These are phyloP conservation scores for Tulasnella sp. DNA, from an alignment of 768 basidiomycete species.

Conservation along the genomic window DNA sequence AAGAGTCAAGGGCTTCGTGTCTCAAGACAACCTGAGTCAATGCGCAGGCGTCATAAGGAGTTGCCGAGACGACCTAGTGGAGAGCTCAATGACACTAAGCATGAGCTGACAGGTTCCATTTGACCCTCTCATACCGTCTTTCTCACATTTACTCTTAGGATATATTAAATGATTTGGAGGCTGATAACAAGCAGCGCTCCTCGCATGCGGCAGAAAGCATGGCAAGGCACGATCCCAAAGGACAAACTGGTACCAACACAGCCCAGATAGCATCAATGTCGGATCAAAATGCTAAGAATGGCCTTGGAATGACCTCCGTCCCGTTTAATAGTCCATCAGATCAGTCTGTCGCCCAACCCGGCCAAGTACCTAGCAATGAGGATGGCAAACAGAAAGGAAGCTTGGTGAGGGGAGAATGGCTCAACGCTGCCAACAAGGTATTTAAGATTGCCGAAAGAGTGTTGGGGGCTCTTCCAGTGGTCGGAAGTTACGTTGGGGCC, in stretches of 20 bases:
- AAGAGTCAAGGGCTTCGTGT: too few relatives aligned
- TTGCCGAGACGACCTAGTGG: too few relatives aligned
- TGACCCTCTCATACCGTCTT: not conserved
- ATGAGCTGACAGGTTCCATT: not conserved
- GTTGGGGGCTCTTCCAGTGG: not conserved
- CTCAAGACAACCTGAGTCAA: too few relatives aligned
- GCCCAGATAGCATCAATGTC: too few relatives aligned
- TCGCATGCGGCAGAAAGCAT: not conserved
- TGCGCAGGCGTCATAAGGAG: too few relatives aligned
- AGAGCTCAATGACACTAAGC: too few relatives aligned
- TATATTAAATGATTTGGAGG: not conserved
- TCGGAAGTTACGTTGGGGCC: not conserved
- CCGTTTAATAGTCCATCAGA: too few relatives aligned
- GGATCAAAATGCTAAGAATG: too few relatives aligned
- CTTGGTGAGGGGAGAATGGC: not conserved
- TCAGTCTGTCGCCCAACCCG: not conserved
- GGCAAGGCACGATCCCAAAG: too few relatives aligned
- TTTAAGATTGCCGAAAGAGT: not conserved
- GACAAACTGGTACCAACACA: too few relatives aligned
- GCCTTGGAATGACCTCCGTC: too few relatives aligned
- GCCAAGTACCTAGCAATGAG: not conserved
- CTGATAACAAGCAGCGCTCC: not conserved
- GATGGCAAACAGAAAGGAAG: not conserved
- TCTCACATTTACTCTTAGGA: not conserved
- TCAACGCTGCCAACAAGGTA: not conserved